Percentiles rank a stretch among this genome's conserved stretches.
These are phyloP conservation scores for Gastrolobium villosum DNA, from an alignment of 306 rosid genomes.

Conservation along the genomic window DNA sequence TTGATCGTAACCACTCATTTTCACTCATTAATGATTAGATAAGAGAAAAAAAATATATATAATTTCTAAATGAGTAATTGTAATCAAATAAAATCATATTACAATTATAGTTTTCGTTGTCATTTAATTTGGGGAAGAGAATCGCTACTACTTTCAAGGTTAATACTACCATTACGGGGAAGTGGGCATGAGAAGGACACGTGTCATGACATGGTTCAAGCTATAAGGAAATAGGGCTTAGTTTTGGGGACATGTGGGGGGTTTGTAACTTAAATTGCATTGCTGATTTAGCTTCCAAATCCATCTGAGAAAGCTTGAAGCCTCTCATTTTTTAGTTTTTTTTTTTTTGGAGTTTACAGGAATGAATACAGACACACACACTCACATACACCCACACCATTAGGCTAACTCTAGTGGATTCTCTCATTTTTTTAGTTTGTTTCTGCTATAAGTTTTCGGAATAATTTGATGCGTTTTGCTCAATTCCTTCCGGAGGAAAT, in stretches of 20 bases:
- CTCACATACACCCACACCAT: too few species aligned
- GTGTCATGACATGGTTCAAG: background rate
- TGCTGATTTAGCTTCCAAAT: background rate
- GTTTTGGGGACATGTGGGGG: background rate
- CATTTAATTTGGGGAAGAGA: background rate
- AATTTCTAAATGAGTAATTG: too few species aligned
- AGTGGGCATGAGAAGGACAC: background rate
- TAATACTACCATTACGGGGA: background rate
- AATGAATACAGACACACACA: too few species aligned
- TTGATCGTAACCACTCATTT: too few species aligned
- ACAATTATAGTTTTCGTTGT: constrained; percentile 2
- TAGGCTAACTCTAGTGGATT: too few species aligned
- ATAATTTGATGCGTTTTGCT: background rate
- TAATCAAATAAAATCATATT: too few species aligned
- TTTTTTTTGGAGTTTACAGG: too few species aligned
- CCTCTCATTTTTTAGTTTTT: background rate
- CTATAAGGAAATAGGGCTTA: background rate
- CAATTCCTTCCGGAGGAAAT: background rate
- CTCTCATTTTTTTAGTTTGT: background rate
- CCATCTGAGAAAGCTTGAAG: background rate
- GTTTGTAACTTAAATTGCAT: background rate
- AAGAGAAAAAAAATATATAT: too few species aligned
- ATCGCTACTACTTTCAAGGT: background rate
- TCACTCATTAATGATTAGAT: too few species aligned
- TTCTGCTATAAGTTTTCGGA: background rate